A percentile compares a stretch with the other conserved stretches of the same genome.
These are phyloP conservation scores for Phlebopus sp. DNA, from an alignment of 1,284 basidiomycete genomes.

Conservation along the genomic window DNA sequence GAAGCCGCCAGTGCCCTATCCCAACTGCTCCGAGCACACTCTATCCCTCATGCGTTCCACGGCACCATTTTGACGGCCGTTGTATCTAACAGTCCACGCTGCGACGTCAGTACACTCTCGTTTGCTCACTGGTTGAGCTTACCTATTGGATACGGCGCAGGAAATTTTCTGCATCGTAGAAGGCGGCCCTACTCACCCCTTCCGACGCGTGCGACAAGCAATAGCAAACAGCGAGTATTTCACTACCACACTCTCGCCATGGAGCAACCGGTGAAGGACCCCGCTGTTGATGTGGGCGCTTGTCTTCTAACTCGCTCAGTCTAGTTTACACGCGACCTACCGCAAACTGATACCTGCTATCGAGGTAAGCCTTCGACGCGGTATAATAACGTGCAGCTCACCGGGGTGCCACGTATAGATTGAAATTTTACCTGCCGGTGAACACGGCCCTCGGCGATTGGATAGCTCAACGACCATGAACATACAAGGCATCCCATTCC, in stretches of 20 bases:
- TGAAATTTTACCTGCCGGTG: constrained; percentile 76
- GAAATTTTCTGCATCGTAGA: constrained; percentile 59
- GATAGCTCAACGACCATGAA: constrained; percentile 62
- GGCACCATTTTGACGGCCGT: constrained; percentile 51
- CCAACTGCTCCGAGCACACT: constrained; percentile 35
- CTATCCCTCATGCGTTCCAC: constrained; percentile 53
- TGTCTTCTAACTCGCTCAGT: constrained; percentile 15
- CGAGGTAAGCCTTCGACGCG: constrained; percentile 29
- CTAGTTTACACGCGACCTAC: constrained; percentile 56
- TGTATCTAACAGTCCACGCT: constrained; percentile 42
- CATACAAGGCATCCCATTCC: constrained; percentile 67
- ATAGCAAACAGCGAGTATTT: constrained; percentile 42
- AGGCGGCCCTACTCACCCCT: constrained; percentile 48
- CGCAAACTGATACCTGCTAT: constrained; percentile 45
- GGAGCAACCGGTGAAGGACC: constrained; percentile 48
- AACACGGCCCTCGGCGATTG: constrained; percentile 71
- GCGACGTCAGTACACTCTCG: constrained; percentile 40
- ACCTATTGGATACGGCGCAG: constrained; percentile 28
- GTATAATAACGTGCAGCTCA: constrained; percentile 27
- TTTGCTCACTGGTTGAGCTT: not conserved
- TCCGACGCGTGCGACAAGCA: constrained; percentile 54
- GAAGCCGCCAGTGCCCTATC: constrained; percentile 52
- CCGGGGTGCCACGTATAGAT: constrained; percentile 45
- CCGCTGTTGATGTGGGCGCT: constrained; percentile 19
- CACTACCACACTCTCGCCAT: constrained; percentile 45